Base-by-base conservation (phyloP, 768 basidiomycete genomes). In the Panaeolus cyanescens region DNA sequence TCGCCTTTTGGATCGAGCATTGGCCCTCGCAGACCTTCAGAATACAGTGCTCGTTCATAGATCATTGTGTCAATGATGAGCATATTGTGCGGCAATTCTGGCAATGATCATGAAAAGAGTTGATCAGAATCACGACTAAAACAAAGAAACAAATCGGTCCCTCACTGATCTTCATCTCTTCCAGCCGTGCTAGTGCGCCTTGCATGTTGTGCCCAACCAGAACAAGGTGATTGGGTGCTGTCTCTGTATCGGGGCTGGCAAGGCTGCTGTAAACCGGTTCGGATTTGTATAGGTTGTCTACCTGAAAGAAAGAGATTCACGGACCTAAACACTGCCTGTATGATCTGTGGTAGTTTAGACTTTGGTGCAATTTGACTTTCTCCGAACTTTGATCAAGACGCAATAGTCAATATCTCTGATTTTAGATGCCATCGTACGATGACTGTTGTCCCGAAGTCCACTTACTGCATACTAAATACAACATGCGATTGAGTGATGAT, bases 121-220 rank as follows among this genome's bases (percentile, higher is more conserved):
- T 34, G 42, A 55, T 55, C 40, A 55, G 25, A 28, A 28, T 50
- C 28, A 50, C 12, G 6, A 12, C 8, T 12, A 28, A 59, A 50
- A 36, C 60, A 55, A n/a, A 28, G 36, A 56, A 17, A 50, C 13
- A 32, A 50, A 62, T 53, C 32, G 63, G 45, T 31, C 37, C 60
- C 90, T 68, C 68, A 93, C 92, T 89, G 68, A 93, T 90, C 74
- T 86, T 87, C 84, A 93, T 88, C 53, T 92, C 90, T 56, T 91
- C 88, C 34, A 93, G 77, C 17, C 85, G 80, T 37, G 83, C 77
- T 13, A 93, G 72, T 64, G 88, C 82, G 2, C 79, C 80, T 34
- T 77, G 74, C 37, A 85, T 70, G 22, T 79, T 80, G 67, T 92
- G 90, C 1, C 80, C 88, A 12, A 94, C 84, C 5, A 94, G 77